phyloP scores from a whole-genome alignment of 768 basidiomycete genomes.

The Boletus fagicola region DNA sequence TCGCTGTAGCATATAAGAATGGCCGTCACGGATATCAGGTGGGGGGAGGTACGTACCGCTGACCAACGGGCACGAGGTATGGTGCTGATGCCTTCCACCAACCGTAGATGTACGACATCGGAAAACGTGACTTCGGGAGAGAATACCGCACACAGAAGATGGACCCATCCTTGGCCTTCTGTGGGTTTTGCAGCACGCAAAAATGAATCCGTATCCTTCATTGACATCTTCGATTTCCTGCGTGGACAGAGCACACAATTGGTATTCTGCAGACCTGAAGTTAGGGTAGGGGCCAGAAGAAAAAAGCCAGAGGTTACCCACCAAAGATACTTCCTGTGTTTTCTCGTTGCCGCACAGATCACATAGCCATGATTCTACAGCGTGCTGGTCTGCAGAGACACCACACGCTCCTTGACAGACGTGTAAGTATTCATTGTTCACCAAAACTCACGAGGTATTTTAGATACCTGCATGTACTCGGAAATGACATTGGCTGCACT shows the following conservation, averaged over 20 bases:
- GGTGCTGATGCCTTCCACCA: conserved; percentile 84
- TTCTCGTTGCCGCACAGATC: conserved; percentile 87
- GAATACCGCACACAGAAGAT: conserved; percentile 87
- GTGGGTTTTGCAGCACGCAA: conserved; percentile 84
- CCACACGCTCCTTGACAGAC: conserved; percentile 59
- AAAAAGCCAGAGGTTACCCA: conserved; percentile 34
- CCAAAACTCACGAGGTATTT: not conserved
- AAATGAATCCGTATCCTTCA: conserved; percentile 58
- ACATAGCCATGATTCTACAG: conserved; percentile 77
- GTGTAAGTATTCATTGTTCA: conserved; percentile 3
- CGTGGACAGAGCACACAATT: conserved; percentile 85
- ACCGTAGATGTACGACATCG: conserved; percentile 65
- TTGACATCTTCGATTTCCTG: conserved; percentile 31
- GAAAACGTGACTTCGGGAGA: conserved; percentile 82
- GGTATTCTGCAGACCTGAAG: conserved; percentile 51
- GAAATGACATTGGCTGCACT: conserved; percentile 79
- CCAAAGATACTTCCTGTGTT: conserved; percentile 76
- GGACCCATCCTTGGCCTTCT: conserved; percentile 91
- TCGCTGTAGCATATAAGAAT: conserved; percentile 42
- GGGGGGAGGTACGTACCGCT: conserved; percentile 51
- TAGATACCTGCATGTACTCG: conserved; percentile 71
- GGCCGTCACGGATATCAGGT: not conserved
- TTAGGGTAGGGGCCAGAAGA: not conserved
- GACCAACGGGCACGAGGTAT: conserved; percentile 72
- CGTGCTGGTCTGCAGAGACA: conserved; percentile 58